These are phyloP conservation scores for Penicillium paxilli DNA, from an alignment of 495 filamentous ascomycete genomes.

Conservation along the genomic window DNA sequence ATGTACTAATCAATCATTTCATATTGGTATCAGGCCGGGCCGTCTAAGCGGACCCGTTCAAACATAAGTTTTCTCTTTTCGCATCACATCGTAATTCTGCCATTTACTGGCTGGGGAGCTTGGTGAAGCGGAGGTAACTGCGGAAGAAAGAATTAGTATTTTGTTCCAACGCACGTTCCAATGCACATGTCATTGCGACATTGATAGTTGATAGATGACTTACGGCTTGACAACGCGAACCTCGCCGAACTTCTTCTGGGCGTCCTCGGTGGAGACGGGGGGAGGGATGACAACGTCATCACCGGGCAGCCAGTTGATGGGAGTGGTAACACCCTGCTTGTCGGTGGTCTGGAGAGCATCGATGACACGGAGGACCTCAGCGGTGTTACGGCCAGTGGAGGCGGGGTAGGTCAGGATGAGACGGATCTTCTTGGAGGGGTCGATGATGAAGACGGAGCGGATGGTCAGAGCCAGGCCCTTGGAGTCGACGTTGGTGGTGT, in stretches of 20 bases:
- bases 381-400: conserved; percentile 62
- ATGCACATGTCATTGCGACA: too few species aligned
- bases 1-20: conserved; percentile 6
- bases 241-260: conserved; percentile 66
- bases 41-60: conserved; percentile 2
- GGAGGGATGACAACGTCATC: conserved; percentile 71
- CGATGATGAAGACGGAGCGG: conserved; percentile 69
- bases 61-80: conserved; percentile 10
- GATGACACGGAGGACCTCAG: conserved; percentile 65
- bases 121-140: conserved; percentile 51
- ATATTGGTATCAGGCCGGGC: conserved; percentile 23
- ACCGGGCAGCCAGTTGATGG: conserved; percentile 64
- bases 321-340: conserved; percentile 62
- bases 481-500: conserved; percentile 54
- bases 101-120: conserved; percentile 38
- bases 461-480: conserved; percentile 67
- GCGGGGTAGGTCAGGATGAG: conserved; percentile 69
- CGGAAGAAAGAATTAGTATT: conserved; percentile 14
- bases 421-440: conserved; percentile 68
- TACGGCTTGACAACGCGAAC: conserved; percentile 66
- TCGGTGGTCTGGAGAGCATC: conserved; percentile 66
- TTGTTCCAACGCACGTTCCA: not conserved
- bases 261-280: conserved; percentile 60
- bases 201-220: conserved; percentile 16
- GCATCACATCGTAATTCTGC: conserved; percentile 19